Evolutionary conservation across 768 basidiomycete species (phyloP).

Genomic region (Macrocybe gigantea): DNA sequence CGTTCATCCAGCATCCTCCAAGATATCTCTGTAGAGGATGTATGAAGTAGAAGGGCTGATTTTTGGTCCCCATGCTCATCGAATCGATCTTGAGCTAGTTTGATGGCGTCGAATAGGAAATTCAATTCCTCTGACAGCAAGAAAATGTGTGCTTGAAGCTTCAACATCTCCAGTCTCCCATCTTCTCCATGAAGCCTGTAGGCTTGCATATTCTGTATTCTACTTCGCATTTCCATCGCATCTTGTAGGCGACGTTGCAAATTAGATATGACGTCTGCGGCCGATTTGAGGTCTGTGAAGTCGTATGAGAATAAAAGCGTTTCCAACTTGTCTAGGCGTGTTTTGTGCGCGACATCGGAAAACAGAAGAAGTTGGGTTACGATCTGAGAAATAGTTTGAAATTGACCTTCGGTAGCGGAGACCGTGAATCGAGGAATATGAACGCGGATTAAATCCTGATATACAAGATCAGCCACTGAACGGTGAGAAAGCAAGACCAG

Average conservation of each 20-base stretch:
- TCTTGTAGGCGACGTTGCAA: constrained; percentile 71
- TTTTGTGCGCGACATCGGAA: constrained; percentile 80
- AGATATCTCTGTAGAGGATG: constrained; percentile 80
- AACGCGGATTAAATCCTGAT: constrained; percentile 75
- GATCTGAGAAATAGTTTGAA: constrained; percentile 79
- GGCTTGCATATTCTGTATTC: constrained; percentile 32
- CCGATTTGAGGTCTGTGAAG: constrained; percentile 69
- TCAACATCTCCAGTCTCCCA: constrained; percentile 50
- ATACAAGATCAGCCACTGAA: background rate
- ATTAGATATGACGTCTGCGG: constrained; percentile 63
- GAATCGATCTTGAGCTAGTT: constrained; percentile 72
- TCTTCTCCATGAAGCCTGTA: constrained; percentile 34
- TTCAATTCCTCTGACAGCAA: constrained; percentile 74
- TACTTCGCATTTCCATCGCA: constrained; percentile 45
- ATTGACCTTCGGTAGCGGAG: constrained; percentile 77
- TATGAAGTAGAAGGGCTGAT: constrained; percentile 74
- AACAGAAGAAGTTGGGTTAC: constrained; percentile 87
- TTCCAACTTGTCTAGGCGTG: constrained; percentile 72
- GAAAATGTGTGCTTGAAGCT: constrained; percentile 67
- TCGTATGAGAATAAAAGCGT: constrained; percentile 84
- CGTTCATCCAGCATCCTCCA: constrained; percentile 86
- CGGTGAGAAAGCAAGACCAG: constrained; percentile 2
- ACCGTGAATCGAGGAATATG: constrained; percentile 85
- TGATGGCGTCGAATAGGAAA: constrained; percentile 82
- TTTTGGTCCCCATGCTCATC: constrained; percentile 65